These are phyloP conservation scores for Tuber magnatum DNA, from an alignment of 495 filamentous ascomycete species.

Conservation along the genomic window DNA sequence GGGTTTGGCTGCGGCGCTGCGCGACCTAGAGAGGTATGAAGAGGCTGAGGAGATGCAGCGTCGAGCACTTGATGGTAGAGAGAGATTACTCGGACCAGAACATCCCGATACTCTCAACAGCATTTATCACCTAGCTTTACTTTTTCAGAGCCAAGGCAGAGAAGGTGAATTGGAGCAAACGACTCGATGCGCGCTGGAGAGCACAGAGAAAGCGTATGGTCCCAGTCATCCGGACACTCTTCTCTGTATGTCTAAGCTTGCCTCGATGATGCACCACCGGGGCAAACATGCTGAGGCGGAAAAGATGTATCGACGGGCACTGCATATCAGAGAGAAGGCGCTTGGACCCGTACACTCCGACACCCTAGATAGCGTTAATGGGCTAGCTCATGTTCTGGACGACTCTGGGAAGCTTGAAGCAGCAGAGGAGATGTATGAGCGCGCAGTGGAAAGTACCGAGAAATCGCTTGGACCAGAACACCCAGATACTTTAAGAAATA, in stretches of 20 bases:
- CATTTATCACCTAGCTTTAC: slow-evolving; percentile 16
- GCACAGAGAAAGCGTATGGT: background rate
- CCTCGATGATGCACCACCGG: background rate
- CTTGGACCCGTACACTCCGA: background rate
- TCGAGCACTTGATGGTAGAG: slow-evolving; percentile 32
- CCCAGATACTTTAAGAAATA: background rate
- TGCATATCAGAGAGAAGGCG: slow-evolving; percentile 7
- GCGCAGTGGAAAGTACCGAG: background rate
- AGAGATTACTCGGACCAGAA: slow-evolving; percentile 38
- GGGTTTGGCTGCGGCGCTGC: slow-evolving; percentile 38
- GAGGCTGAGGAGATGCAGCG: slow-evolving; percentile 41
- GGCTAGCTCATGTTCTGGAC: background rate
- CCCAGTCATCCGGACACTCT: background rate
- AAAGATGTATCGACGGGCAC: slow-evolving; percentile 10
- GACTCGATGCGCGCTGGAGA: background rate
- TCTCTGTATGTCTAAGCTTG: background rate
- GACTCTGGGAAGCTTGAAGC: background rate
- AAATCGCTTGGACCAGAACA: background rate
- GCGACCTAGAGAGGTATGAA: slow-evolving; percentile 39
- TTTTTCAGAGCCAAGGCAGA: background rate
- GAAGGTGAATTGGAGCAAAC: background rate
- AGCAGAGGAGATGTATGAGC: background rate
- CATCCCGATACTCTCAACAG: slow-evolving; percentile 30
- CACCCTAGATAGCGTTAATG: background rate
- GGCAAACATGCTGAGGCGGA: background rate